Conservation (phyloP, 2,329 filamentous ascomycete species). For the Ophiobolus disseminans region DNA sequence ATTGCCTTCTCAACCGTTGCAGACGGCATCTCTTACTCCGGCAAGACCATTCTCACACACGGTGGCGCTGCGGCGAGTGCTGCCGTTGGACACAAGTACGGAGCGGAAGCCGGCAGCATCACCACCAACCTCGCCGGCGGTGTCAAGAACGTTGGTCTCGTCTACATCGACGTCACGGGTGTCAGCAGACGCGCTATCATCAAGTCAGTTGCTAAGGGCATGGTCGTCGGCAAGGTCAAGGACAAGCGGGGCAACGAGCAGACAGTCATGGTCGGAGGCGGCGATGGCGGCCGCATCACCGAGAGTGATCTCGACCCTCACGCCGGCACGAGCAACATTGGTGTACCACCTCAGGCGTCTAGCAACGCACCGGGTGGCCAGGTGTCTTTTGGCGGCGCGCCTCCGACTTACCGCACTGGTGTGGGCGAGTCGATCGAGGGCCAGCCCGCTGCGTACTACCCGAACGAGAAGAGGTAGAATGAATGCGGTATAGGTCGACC, state of each 20-base stretch:
- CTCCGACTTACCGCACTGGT: slow-evolving; percentile 44
- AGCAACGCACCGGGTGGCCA: slow-evolving; percentile 34
- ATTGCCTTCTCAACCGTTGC: slow-evolving; percentile 96
- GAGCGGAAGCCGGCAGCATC: slow-evolving; percentile 80
- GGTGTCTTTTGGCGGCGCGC: slow-evolving; percentile 47
- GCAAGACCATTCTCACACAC: slow-evolving; percentile 76
- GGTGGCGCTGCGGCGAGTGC: slow-evolving; percentile 81
- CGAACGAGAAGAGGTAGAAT: slow-evolving; percentile 41
- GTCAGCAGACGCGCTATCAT: slow-evolving; percentile 88
- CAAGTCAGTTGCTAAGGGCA: slow-evolving; percentile 92
- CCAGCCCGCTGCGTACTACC: slow-evolving; percentile 44
- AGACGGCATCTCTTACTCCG: slow-evolving; percentile 89
- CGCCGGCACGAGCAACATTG: slow-evolving; percentile 37
- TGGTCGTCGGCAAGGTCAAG: slow-evolving; percentile 84
- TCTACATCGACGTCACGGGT: slow-evolving; percentile 95
- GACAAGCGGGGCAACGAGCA: slow-evolving; percentile 74
- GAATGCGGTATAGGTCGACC: not conserved
- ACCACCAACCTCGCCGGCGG: slow-evolving; percentile 79
- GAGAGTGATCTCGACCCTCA: slow-evolving; percentile 47
- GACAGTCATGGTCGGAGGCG: slow-evolving; percentile 72
- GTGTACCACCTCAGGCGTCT: slow-evolving; percentile 33
- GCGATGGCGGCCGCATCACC: slow-evolving; percentile 59
- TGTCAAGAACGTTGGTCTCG: slow-evolving; percentile 93
- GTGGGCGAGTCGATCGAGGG: slow-evolving; percentile 48
- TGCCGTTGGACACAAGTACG: slow-evolving; percentile 89